These are phyloP conservation scores for Quercus agrifolia DNA, from an alignment of 306 rosid genomes.

Conservation along the genomic window DNA sequence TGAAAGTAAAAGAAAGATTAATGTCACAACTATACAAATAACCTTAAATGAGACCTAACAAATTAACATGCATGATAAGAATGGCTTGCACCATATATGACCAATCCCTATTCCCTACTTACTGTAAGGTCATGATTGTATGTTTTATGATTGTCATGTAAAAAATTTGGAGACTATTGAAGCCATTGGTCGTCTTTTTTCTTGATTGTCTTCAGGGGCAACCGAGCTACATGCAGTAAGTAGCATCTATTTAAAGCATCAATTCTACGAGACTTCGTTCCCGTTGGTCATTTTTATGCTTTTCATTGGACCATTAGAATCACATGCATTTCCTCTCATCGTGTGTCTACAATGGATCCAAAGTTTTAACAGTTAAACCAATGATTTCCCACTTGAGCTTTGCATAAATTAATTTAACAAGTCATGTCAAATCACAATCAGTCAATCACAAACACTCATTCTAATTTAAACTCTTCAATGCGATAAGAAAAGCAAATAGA, in stretches of 20 bases:
- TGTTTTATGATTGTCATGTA: not conserved
- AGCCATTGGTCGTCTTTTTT: not conserved
- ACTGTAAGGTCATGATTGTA: not conserved
- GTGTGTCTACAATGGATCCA: not conserved
- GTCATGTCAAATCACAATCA: no score
- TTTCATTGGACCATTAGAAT: not conserved
- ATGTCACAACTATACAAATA: not conserved
- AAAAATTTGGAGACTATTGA: not conserved
- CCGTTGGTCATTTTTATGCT: not conserved
- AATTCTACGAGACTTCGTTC: not conserved
- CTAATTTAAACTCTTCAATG: no score
- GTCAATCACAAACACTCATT: no score
- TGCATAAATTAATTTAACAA: no score
- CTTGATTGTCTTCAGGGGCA: not conserved
- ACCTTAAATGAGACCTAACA: not conserved
- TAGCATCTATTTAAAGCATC: not conserved
- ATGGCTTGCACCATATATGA: not conserved
- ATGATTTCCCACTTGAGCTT: no score
- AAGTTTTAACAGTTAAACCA: no score
- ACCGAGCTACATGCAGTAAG: not conserved
- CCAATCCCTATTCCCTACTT: not conserved
- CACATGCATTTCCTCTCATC: not conserved
- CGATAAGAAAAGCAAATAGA: no score
- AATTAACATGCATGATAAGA: not conserved
- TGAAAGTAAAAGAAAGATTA: not conserved